phyloP scores from a whole-genome alignment of 305 asterid species.

The Ilex paraguariensis region DNA sequence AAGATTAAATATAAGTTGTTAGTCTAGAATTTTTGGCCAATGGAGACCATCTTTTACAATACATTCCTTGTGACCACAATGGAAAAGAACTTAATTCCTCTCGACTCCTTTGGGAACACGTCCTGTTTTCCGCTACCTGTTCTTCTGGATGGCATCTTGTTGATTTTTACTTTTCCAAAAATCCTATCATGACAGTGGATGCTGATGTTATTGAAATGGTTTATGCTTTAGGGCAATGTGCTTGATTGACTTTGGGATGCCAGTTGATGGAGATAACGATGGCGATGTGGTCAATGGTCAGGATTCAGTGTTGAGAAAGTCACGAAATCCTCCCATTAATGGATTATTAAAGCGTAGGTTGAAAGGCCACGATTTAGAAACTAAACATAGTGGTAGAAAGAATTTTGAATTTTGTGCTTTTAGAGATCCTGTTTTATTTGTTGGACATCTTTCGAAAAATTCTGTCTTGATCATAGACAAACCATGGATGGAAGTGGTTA shows the following conservation, averaged over 20 bases:
- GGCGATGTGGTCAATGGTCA: constrained; percentile 11
- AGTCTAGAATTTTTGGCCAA: no score
- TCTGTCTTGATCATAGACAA: constrained; percentile 84
- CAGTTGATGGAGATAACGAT: constrained; percentile 32
- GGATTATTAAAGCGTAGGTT: constrained; percentile 61
- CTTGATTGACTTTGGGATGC: constrained; percentile 45
- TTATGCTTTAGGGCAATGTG: constrained; percentile 38
- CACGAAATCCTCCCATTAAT: constrained; percentile 20
- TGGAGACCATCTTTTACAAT: no score
- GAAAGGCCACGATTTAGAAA: constrained; percentile 39
- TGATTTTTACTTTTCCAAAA: background rate
- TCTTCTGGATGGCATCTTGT: background rate
- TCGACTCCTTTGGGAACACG: background rate
- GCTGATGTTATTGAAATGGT: background rate
- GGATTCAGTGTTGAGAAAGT: constrained; percentile 17
- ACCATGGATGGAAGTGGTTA: constrained; percentile 77
- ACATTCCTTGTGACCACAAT: no score
- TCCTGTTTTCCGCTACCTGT: background rate
- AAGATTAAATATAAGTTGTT: no score
- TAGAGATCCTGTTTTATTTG: constrained; percentile 80
- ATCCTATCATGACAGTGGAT: background rate
- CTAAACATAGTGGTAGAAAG: constrained; percentile 38
- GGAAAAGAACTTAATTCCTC: no score
- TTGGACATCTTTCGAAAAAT: constrained; percentile 78
- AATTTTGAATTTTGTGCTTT: constrained; percentile 67